Percentiles rank a stretch among this genome's conserved stretches.
Evolutionary conservation across 306 rosid species (phyloP).

Genomic region (Cucurbita argyrosperma): DNA sequence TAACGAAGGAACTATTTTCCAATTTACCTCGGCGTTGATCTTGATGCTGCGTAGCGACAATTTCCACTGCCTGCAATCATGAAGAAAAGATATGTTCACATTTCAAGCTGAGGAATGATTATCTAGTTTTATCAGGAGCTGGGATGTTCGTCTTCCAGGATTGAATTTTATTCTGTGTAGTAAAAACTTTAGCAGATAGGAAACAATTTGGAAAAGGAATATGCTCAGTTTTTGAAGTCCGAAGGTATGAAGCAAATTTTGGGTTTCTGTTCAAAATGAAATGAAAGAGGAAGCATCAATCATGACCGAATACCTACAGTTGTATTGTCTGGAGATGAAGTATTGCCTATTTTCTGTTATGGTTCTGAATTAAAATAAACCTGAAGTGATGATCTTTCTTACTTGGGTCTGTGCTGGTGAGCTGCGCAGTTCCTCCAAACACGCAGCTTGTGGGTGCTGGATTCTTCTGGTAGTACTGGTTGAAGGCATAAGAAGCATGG

Average conservation of each 20-base stretch:
- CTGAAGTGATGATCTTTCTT: constrained; percentile 20
- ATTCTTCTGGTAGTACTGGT: constrained; percentile 69
- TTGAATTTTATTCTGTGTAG: no score
- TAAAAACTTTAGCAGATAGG: no score
- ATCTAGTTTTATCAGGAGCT: not conserved
- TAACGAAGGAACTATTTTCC: constrained; percentile 13
- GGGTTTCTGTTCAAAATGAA: not conserved
- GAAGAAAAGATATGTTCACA: constrained; percentile 4
- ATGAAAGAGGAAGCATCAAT: not conserved
- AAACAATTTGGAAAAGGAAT: no score
- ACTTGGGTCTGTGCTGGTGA: constrained; percentile 72
- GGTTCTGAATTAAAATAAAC: not conserved
- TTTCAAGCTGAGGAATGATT: constrained; percentile 8
- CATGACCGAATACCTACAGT: not conserved
- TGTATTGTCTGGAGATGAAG: not conserved
- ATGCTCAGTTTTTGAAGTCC: no score
- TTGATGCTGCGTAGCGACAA: constrained; percentile 48
- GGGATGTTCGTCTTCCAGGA: not conserved
- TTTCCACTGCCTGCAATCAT: constrained; percentile 46
- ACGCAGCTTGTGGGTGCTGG: constrained; percentile 68
- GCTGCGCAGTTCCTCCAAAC: constrained; percentile 68
- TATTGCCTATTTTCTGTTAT: not conserved
- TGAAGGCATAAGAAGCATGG: constrained; percentile 92
- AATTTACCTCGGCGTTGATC: constrained; percentile 42
- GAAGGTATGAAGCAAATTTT: not conserved